Conservation (phyloP, 2,329 filamentous ascomycete genomes). For the Emergomyces orientalis region DNA sequence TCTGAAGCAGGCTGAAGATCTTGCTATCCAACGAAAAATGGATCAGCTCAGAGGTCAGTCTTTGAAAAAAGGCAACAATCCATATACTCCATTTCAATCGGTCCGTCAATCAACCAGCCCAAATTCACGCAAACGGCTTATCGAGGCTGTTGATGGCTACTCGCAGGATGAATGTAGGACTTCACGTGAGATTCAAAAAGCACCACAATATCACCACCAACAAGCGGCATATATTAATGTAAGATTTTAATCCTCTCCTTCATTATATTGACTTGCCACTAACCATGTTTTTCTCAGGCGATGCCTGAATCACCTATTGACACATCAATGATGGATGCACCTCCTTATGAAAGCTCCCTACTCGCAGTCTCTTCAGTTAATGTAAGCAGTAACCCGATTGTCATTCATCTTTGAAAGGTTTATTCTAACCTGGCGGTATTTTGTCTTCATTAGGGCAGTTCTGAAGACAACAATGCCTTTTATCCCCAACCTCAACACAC, state of each 20-base stretch:
- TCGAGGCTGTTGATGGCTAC: conserved; percentile 4
- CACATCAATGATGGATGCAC: conserved; percentile 2
- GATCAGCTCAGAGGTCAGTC: neutral
- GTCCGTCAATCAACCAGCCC: neutral
- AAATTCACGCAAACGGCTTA: conserved; percentile 1
- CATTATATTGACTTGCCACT: neutral
- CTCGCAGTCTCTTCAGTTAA: neutral
- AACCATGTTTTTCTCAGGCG: neutral
- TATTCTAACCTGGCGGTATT: neutral
- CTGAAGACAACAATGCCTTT: neutral
- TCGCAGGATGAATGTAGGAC: neutral
- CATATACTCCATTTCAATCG: neutral
- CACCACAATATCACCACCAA: neutral
- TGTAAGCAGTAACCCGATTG: neutral
- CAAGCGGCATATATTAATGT: neutral
- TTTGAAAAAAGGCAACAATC: neutral
- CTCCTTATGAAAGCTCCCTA: neutral
- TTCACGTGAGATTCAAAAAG: neutral
- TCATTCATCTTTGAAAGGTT: neutral
- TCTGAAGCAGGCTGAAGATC: neutral
- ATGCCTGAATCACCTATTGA: conserved; percentile 6
- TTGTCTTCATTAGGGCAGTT: neutral
- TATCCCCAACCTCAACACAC: neutral
- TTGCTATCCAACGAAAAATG: neutral
- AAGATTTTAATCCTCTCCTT: neutral